Evolutionary conservation across 805 yeast genomes (phyloP).

Genomic region (Isabelozyma pseudorhagii): DNA sequence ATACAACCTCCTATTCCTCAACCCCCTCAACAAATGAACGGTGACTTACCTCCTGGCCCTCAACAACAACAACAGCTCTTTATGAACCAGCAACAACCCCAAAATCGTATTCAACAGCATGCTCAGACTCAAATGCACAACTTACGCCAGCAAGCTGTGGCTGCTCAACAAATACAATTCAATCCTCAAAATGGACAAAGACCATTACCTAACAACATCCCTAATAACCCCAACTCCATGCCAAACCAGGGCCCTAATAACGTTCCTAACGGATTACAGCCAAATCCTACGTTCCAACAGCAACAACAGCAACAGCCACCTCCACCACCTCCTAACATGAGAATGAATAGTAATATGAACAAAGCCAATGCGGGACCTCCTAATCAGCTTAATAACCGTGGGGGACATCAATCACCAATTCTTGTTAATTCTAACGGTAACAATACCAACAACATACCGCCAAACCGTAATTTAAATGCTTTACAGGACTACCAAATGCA

Average conservation of each 20-base stretch:
- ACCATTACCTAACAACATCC: not conserved
- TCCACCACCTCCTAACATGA: not conserved
- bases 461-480: conserved; percentile 46
- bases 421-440: conserved; percentile 1
- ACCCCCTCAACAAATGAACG: conserved; percentile 5
- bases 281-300: conserved; percentile 1
- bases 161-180: conserved; percentile 20
- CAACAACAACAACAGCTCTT: conserved; percentile 10
- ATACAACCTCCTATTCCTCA: not conserved
- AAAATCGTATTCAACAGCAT: conserved; percentile 40
- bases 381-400: not conserved
- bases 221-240: not conserved
- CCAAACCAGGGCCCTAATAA: not conserved
- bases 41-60: not conserved
- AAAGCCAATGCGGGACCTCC: not conserved
- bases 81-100: conserved; percentile 7
- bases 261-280: not conserved
- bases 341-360: conserved; percentile 2
- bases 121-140: conserved; percentile 52
- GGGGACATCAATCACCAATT: conserved; percentile 1
- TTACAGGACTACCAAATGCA: conserved; percentile 82
- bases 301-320: conserved; percentile 4
- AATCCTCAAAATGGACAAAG: not conserved
- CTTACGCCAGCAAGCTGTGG: conserved; percentile 43
- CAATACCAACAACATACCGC: conserved; percentile 4